phyloP scores from a whole-genome alignment of 352 stramenopile genomes.

The Phytophthora pini region DNA sequence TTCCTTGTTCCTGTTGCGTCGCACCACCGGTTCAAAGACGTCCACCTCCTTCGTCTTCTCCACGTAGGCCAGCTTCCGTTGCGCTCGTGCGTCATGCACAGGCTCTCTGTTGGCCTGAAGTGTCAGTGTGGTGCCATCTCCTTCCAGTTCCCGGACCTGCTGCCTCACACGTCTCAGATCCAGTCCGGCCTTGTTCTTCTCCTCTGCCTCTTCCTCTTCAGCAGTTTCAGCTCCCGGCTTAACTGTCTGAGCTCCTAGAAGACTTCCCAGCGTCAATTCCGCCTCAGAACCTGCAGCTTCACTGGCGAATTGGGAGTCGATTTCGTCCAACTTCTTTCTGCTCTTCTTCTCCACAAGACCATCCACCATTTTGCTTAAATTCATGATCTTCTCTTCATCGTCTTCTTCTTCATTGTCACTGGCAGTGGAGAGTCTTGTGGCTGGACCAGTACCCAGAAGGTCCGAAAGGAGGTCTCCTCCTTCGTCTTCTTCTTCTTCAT shows the following conservation, averaged over 20 bases:
- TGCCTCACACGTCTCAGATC: slow-evolving; percentile 73
- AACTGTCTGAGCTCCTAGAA: slow-evolving; percentile 46
- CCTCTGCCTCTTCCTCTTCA: slow-evolving; percentile 26
- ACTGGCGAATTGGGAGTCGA: slow-evolving; percentile 50
- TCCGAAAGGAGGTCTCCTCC: slow-evolving; percentile 80
- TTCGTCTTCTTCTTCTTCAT: slow-evolving; percentile 58
- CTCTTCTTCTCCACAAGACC: slow-evolving; percentile 56
- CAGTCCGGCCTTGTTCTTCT: slow-evolving; percentile 34
- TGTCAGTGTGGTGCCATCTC: slow-evolving; percentile 53
- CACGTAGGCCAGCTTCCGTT: slow-evolving; percentile 91
- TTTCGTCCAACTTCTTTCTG: slow-evolving; percentile 61
- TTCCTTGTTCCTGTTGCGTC: slow-evolving; percentile 94
- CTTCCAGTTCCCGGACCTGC: slow-evolving; percentile 75
- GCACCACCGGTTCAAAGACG: slow-evolving; percentile 90
- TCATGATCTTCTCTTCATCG: slow-evolving; percentile 56
- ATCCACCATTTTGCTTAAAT: slow-evolving; percentile 59
- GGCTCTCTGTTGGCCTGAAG: slow-evolving; percentile 73
- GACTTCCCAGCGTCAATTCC: slow-evolving; percentile 34
- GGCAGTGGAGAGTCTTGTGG: slow-evolving; percentile 57
- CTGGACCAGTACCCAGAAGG: slow-evolving; percentile 66
- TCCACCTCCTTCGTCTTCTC: slow-evolving; percentile 90
- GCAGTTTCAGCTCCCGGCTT: slow-evolving; percentile 43
- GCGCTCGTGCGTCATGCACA: slow-evolving; percentile 86
- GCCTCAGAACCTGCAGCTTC: slow-evolving; percentile 15
- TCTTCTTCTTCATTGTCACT: slow-evolving; percentile 47